Evolutionary conservation across 208 protist genomes (phyloP).

Genomic region (Willaertia magna): DNA sequence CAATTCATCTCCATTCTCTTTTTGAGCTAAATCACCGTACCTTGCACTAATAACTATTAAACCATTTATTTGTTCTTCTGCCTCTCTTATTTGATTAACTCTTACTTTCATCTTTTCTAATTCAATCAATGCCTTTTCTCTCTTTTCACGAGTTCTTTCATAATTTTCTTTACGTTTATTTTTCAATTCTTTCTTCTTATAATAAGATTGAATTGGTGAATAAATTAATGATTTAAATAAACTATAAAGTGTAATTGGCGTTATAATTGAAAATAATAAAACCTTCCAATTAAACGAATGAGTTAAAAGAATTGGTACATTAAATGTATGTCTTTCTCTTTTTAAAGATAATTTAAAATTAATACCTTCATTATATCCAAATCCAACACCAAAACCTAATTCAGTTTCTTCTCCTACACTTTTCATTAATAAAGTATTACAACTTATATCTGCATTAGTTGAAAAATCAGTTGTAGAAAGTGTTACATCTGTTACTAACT

Average conservation of each 20-base stretch:
- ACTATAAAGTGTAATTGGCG: background rate
- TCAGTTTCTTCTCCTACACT: background rate
- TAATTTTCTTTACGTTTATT: background rate
- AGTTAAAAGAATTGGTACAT: background rate
- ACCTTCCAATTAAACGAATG: background rate
- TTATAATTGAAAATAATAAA: background rate
- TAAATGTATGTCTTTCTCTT: background rate
- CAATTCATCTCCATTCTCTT: background rate
- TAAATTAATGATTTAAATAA: background rate
- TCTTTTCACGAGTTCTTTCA: background rate
- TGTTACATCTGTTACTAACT: background rate
- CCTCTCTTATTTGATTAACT: background rate
- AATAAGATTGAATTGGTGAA: background rate
- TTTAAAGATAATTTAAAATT: background rate
- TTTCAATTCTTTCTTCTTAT: background rate
- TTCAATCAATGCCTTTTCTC: background rate
- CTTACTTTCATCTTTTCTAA: background rate
- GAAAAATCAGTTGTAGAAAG: background rate
- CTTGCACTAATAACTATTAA: slow-evolving; percentile 4
- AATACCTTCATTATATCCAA: background rate
- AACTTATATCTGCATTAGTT: background rate
- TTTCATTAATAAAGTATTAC: background rate
- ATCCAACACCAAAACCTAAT: background rate
- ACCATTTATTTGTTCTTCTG: slow-evolving; percentile 2
- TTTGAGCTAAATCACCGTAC: background rate